Percentiles rank a stretch among this genome's conserved stretches.
Conservation (phyloP, 495 filamentous ascomycete species). For the Aspergillus baeticus region DNA sequence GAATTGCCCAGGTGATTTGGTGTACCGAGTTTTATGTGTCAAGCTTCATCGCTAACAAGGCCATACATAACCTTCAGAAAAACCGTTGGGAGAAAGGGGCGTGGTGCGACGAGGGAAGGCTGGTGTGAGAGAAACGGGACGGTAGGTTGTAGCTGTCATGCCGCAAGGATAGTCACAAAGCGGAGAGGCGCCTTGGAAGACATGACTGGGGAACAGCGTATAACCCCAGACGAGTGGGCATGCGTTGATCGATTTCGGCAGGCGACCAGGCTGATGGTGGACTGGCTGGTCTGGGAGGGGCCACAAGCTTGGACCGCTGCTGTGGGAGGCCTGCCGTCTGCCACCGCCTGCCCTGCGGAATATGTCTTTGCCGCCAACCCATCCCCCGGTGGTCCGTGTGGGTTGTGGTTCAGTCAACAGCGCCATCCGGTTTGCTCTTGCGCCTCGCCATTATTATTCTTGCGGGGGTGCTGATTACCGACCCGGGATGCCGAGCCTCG, state of each 20-base stretch:
- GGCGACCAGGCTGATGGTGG: not conserved
- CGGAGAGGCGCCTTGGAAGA: not conserved
- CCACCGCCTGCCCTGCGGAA: conserved; percentile 15
- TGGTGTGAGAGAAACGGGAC: not conserved
- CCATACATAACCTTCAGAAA: not conserved
- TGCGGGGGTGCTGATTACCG: not conserved
- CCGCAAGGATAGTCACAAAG: not conserved
- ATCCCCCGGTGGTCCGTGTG: too few species aligned
- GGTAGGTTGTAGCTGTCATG: conserved; percentile 3
- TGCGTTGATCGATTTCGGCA: not conserved
- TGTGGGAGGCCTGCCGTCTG: not conserved
- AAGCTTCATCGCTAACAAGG: not conserved
- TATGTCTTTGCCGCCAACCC: conserved; percentile 17
- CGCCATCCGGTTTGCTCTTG: not conserved
- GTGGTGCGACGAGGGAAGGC: not conserved
- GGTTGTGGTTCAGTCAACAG: not conserved
- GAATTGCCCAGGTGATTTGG: not conserved
- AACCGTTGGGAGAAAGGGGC: not conserved
- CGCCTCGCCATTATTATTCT: not conserved
- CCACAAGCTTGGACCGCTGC: not conserved
- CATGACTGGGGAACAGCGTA: conserved; percentile 3
- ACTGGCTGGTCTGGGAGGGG: not conserved
- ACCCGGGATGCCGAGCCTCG: conserved; percentile 20
- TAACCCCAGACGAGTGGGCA: conserved; percentile 4
- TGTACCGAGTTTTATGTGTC: not conserved